Percentiles rank a stretch among this genome's conserved stretches.
Conservation (phyloP, 768 basidiomycete species). For the Tubosaeta sp. region DNA sequence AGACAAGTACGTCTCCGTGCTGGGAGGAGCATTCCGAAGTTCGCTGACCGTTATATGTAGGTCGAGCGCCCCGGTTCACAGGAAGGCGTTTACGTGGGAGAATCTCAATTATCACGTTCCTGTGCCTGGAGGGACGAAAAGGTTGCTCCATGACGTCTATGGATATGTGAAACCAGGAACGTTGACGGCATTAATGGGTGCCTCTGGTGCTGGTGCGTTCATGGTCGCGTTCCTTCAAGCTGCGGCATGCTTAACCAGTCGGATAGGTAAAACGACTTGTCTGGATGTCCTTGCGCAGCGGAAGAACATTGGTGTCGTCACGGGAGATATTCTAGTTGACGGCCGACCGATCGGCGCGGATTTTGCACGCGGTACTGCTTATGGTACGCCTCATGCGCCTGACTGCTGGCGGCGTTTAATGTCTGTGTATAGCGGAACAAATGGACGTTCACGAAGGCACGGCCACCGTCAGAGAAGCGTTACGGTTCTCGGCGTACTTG, state of each 20-base stretch:
- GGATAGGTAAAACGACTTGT: constrained; percentile 68
- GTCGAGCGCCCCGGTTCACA: background rate
- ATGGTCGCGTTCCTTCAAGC: constrained; percentile 5
- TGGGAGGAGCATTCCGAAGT: background rate
- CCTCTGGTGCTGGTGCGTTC: constrained; percentile 63
- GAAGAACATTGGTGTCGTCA: constrained; percentile 64
- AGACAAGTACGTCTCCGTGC: constrained; percentile 11
- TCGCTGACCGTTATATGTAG: constrained; percentile 7
- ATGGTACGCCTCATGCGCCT: constrained; percentile 44
- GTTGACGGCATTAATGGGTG: constrained; percentile 88
- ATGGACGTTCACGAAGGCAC: constrained; percentile 84
- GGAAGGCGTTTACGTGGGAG: constrained; percentile 75
- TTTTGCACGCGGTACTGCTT: constrained; percentile 70
- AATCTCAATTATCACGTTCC: constrained; percentile 73
- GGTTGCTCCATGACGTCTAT: constrained; percentile 69
- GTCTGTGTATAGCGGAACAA: constrained; percentile 57
- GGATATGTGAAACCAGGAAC: constrained; percentile 85
- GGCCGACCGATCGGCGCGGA: constrained; percentile 55
- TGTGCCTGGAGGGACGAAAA: constrained; percentile 52
- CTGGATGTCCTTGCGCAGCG: constrained; percentile 71
- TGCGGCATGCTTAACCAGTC: background rate
- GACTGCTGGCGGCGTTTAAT: constrained; percentile 18
- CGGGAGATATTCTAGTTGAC: constrained; percentile 63
- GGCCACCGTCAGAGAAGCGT: constrained; percentile 77
- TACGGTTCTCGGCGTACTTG: constrained; percentile 82